A percentile compares a stretch with the other conserved stretches of the same genome.
Conservation (phyloP, 2,329 filamentous ascomycete genomes). For the Clarireedia paspali region DNA sequence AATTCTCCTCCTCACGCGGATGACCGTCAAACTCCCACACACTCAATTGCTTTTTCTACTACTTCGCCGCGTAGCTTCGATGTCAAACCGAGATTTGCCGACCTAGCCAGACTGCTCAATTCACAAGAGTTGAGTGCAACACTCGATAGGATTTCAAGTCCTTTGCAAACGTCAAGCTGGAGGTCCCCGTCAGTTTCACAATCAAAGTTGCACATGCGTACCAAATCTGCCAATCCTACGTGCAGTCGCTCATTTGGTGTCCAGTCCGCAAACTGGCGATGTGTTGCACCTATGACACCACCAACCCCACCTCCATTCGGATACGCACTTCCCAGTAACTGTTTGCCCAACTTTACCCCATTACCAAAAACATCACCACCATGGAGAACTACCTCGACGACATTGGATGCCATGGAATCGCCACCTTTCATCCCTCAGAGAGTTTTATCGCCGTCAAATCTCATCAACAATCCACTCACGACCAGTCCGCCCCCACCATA, state of each 20-base stretch:
- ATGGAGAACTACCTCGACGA: background rate
- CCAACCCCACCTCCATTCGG: background rate
- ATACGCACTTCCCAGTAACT: background rate
- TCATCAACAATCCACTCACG: conserved; percentile 21
- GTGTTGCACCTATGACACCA: background rate
- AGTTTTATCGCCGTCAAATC: conserved; percentile 15
- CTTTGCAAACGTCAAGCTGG: no score
- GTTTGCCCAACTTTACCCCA: background rate
- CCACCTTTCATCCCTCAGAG: conserved; percentile 9
- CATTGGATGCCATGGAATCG: background rate
- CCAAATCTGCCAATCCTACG: no score
- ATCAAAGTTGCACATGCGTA: no score
- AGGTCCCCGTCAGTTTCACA: no score
- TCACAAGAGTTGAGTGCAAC: no score
- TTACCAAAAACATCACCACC: background rate
- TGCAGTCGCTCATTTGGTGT: no score
- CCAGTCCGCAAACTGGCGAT: no score
- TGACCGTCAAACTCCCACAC: background rate
- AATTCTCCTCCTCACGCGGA: background rate
- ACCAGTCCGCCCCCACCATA: conserved; percentile 14
- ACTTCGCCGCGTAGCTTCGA: no score
- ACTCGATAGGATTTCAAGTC: no score
- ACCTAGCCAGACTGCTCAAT: no score
- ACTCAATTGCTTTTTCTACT: no score
- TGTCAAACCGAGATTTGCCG: no score